Evolutionary conservation across 2,329 filamentous ascomycete species (phyloP).

Genomic region (Fonsecaea erecta): DNA sequence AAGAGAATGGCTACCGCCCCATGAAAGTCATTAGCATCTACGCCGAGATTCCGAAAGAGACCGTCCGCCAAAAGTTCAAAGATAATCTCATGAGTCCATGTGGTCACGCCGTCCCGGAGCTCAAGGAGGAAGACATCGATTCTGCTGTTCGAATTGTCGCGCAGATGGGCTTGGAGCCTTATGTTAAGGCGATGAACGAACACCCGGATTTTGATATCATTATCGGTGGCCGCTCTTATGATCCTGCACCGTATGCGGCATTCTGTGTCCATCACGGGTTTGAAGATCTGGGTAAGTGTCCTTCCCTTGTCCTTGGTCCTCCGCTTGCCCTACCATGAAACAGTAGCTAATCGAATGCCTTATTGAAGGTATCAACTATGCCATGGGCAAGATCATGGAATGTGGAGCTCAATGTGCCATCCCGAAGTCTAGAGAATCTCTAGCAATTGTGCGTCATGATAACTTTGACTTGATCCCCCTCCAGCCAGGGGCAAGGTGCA

Average conservation of each 20-base stretch:
- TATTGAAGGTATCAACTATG: conserved; percentile 46
- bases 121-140: conserved; percentile 49
- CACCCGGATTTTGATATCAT: conserved; percentile 55
- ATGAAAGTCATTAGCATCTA: conserved; percentile 45
- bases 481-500: conserved; percentile 49
- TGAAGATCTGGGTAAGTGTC: conserved; percentile 20
- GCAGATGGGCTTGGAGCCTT: conserved; percentile 55
- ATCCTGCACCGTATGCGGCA: conserved; percentile 49
- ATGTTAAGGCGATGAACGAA: conserved; percentile 48
- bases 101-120: conserved; percentile 45
- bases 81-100: conserved; percentile 45
- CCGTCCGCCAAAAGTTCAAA: conserved; percentile 41
- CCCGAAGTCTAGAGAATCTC: conserved; percentile 53
- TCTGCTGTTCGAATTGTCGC: conserved; percentile 47
- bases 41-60: conserved; percentile 46
- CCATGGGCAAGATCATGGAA: conserved; percentile 64
- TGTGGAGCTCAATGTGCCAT: conserved; percentile 55
- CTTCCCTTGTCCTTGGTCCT: background rate
- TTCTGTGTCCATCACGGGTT: conserved; percentile 47
- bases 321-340: background rate
- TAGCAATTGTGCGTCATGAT: conserved; percentile 52
- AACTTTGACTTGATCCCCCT: conserved; percentile 55
- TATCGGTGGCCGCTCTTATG: conserved; percentile 52
- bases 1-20: conserved; percentile 37
- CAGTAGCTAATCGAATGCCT: background rate